Conservation (phyloP, 2,329 filamentous ascomycete genomes). For the Penicillium sp. region DNA sequence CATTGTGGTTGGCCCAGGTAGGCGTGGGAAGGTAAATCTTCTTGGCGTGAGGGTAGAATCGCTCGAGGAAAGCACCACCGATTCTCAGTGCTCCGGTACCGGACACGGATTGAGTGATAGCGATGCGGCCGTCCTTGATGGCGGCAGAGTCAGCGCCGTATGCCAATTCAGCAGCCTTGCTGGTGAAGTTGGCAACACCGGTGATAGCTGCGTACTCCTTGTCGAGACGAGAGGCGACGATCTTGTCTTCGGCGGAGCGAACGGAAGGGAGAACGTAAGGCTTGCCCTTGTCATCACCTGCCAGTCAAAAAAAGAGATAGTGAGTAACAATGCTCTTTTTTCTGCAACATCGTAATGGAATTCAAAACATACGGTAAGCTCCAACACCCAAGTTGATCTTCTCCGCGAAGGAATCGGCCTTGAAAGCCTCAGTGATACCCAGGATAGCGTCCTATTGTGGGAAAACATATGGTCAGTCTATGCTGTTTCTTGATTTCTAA, state of each 20-base stretch:
- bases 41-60: slow-evolving; percentile 88
- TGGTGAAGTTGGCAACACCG: slow-evolving; percentile 89
- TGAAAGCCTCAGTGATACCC: slow-evolving; percentile 91
- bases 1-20: slow-evolving; percentile 97
- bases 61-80: slow-evolving; percentile 85
- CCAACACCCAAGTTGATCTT: slow-evolving; percentile 99
- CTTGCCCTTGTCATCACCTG: slow-evolving; percentile 86
- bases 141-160: slow-evolving; percentile 78
- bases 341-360: not conserved
- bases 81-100: slow-evolving; percentile 95
- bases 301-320: not conserved
- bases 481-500: not conserved
- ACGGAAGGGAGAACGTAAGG: slow-evolving; percentile 96
- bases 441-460: slow-evolving; percentile 42
- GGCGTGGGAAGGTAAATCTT: slow-evolving; percentile 94
- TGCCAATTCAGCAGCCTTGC: slow-evolving; percentile 82
- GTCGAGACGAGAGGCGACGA: slow-evolving; percentile 73
- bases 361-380: slow-evolving; percentile 68
- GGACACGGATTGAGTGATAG: slow-evolving; percentile 96
- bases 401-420: slow-evolving; percentile 85
- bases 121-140: slow-evolving; percentile 70
- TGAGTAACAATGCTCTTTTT: not conserved
- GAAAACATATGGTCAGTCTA: not conserved
- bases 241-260: slow-evolving; percentile 79
- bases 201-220: slow-evolving; percentile 99